These are phyloP conservation scores for Saccharum officinarum DNA, from an alignment of 176 grass and related monocot genomes.

Conservation along the genomic window DNA sequence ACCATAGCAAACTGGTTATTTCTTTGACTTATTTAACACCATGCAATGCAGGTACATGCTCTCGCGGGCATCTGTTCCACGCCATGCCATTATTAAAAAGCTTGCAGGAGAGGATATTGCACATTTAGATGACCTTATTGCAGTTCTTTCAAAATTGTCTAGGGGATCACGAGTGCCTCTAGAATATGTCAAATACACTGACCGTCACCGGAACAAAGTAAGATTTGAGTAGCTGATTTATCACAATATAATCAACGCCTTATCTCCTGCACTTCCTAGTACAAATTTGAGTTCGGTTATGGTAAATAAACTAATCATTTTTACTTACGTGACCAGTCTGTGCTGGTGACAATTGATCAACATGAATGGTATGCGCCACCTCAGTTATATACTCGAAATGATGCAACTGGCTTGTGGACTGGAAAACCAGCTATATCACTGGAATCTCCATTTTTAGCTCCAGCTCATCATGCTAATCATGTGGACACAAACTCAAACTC, in stretches of 20 bases:
- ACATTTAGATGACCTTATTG: constrained; percentile 77
- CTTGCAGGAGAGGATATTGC: constrained; percentile 83
- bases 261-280: neutral
- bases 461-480: constrained; percentile 41
- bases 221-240: constrained; percentile 1
- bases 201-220: constrained; percentile 96
- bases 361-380: constrained; percentile 95
- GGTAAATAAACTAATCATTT: constrained; percentile 14
- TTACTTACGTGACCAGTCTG: constrained; percentile 63
- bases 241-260: constrained; percentile 5
- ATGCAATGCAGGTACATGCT: constrained; percentile 87
- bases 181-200: constrained; percentile 89
- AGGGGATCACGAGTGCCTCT: constrained; percentile 92
- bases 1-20: neutral
- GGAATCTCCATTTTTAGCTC: constrained; percentile 59
- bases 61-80: constrained; percentile 90
- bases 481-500: constrained; percentile 45
- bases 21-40: constrained; percentile 35
- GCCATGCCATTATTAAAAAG: constrained; percentile 98
- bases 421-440: constrained; percentile 60
- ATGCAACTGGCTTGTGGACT: constrained; percentile 80
- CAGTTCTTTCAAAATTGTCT: constrained; percentile 80
- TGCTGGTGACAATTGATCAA: constrained; percentile 89
- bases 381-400: constrained; percentile 81
- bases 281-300: constrained; percentile 12